Evolutionary conservation across 768 basidiomycete species (phyloP), one percentile per base, ranked within the genome.

Genomic region (Mycena sanguinolenta): DNA sequence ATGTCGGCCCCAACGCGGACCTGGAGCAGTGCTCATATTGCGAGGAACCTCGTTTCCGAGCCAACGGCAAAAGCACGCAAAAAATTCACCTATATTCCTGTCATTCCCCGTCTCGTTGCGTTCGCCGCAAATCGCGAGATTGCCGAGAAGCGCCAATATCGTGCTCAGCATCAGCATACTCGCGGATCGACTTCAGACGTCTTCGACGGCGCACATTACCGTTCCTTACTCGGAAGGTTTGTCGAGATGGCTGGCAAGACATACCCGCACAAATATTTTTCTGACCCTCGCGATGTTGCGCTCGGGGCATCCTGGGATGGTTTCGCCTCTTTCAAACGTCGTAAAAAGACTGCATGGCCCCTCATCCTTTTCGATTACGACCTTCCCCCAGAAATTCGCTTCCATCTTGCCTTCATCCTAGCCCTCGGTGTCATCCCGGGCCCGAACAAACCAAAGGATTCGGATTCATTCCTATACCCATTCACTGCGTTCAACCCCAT

Each of bases 361-460:
- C 65, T 87, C 7, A 53, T 87, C 16, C 27, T 84, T 0, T 78
- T 82, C 67, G 82, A 84, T 65, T 82, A 81, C 74, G 87, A 87
- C 60, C 74, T 87, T 0, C 82, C 82, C 1, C 85, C 85, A 0
- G 74, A 82, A 9, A 66, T 81, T 17, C 78, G 78, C 1, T 79
- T 76, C 27, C 81, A 80, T 27, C 55, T 80, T 6, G 58, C 73
- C 0, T 70, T 80, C 25, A 70, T 84, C 12, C 53, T 86, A 1
- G 79, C 77, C 42, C 59, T 85, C 12, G 81, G 83, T 0, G 72
- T 85, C 34, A 82, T 87, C 42, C 85, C 84, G 3, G 83, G 86
- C 0, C 86, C 84, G 0, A 75, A 76, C 14, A 77, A 79, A 30
- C 81, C 85, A 0, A 78, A 80, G 34, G 80, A 84, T 53, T 34